Evolutionary conservation across 805 yeast species (phyloP).

Genomic region (Schwanniomyces sp.): DNA sequence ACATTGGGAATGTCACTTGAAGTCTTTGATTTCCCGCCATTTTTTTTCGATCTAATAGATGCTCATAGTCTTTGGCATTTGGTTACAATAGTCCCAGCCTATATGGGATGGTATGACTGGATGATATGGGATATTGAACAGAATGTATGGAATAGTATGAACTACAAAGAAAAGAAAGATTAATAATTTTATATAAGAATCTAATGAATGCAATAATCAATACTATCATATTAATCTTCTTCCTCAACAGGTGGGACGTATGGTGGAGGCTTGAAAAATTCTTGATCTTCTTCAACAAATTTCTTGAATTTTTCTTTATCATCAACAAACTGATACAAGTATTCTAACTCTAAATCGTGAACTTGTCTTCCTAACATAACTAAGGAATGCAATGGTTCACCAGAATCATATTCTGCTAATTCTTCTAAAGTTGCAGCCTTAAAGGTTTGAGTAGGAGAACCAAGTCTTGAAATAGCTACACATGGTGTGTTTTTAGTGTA

Average conservation of each 20-base stretch:
- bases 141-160: constrained; percentile 22
- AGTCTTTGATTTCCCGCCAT: constrained; percentile 82
- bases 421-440: constrained; percentile 83
- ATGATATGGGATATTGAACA: constrained; percentile 40
- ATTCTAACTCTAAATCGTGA: constrained; percentile 90
- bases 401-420: constrained; percentile 80
- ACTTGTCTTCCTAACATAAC: constrained; percentile 90
- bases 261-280: constrained; percentile 71
- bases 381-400: constrained; percentile 92
- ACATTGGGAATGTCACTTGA: constrained; percentile 84
- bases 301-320: constrained; percentile 50
- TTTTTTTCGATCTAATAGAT: constrained; percentile 63
- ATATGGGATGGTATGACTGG: constrained; percentile 46
- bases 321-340: constrained; percentile 72
- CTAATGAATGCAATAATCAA: neutral
- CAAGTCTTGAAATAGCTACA: constrained; percentile 88
- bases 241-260: constrained; percentile 50
- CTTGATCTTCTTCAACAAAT: constrained; percentile 58
- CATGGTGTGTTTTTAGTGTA: constrained; percentile 89
- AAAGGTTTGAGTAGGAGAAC: constrained; percentile 79
- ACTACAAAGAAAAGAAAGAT: constrained; percentile 12
- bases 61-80: constrained; percentile 96
- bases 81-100: constrained; percentile 61
- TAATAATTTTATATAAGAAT: neutral
- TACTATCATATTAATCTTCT: constrained; percentile 18